Base-by-base conservation (phyloP, 345 rosid genomes). In the Psidium guajava region DNA sequence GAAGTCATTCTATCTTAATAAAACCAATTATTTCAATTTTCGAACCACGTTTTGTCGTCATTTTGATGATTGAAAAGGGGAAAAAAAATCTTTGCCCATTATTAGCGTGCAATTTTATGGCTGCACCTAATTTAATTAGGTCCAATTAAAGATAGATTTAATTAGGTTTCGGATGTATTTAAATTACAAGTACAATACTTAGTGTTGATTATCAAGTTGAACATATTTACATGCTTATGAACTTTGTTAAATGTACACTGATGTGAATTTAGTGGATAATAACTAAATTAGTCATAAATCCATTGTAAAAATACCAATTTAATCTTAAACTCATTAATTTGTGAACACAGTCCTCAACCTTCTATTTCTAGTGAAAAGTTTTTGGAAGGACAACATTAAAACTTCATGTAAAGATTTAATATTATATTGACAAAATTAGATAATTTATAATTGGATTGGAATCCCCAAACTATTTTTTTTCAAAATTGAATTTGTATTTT, bases 381-480 rank as follows among this genome's bases (percentile, higher is more conserved):
- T 18, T 8, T 1, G 0, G 6, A 28, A 61, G 4, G 2, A 32
- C 24, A 32, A 0, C 2, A 8, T 32, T 64, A 0, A 1, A 32
- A 32, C 32, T 10, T 64, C 11, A 6, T 0, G 0, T 3, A 32
- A 32, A 64, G 5, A 1, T 64, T 32, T 0, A 64, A 9, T 4
- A 32, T 7, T 32, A 32, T 32, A 5, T 16, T 3, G 0, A 11
- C 1, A 32, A 64, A n/a, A 27, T 13, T n/a, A 7, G 12, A 59
- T 5, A n/a, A 6, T 58, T 57, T 57, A 24, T 4, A 5, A 61
- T 54, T 21, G 11, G 6, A 54, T 54, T 54, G 4, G 6, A 20
- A 54, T 54, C 11, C 11, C 1, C 9, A 54, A 8, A 8, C 21
- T 7, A 54, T 54, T 54, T 8, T 21, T 54, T 53, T 44, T 50